These are phyloP conservation scores for Brassica nigra DNA, from an alignment of 345 rosid species.

Conservation along the genomic window DNA sequence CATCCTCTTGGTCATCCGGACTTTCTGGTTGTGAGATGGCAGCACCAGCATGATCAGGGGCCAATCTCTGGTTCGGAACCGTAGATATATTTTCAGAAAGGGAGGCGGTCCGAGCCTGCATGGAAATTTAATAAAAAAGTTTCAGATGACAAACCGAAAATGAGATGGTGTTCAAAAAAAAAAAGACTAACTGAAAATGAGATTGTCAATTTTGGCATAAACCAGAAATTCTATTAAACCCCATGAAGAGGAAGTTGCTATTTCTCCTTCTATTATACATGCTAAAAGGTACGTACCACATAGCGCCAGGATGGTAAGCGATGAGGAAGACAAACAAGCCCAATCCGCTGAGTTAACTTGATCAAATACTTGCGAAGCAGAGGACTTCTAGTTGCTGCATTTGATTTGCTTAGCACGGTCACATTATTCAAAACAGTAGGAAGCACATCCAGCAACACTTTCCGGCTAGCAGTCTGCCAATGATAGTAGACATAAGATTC, in stretches of 20 bases:
- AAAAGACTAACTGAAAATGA: slow-evolving; percentile 29
- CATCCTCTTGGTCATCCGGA: slow-evolving; percentile 51
- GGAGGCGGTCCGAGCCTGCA: slow-evolving; percentile 64
- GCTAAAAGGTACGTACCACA: slow-evolving; percentile 59
- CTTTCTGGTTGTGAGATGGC: slow-evolving; percentile 42
- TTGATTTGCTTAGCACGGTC: slow-evolving; percentile 60
- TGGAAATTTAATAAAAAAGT: slow-evolving; percentile 27
- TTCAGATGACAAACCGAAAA: no score
- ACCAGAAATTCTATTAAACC: slow-evolving; percentile 3
- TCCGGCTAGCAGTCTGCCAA: slow-evolving; percentile 77
- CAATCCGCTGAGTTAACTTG: slow-evolving; percentile 87
- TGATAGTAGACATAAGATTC: slow-evolving; percentile 35
- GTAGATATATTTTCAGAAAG: slow-evolving; percentile 64
- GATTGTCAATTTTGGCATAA: not conserved
- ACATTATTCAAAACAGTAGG: slow-evolving; percentile 64
- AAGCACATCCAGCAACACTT: slow-evolving; percentile 61
- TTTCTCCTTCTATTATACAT: slow-evolving; percentile 17
- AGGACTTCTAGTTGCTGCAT: slow-evolving; percentile 66
- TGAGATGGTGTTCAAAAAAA: no score
- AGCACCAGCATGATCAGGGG: slow-evolving; percentile 36
- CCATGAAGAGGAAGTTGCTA: slow-evolving; percentile 17
- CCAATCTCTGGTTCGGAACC: slow-evolving; percentile 46
- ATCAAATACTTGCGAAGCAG: slow-evolving; percentile 83
- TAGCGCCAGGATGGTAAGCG: slow-evolving; percentile 82
- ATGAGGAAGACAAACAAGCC: slow-evolving; percentile 82